Evolutionary conservation across 192 early-diverging fungal species (phyloP).

Genomic region (Coemansia sp.): DNA sequence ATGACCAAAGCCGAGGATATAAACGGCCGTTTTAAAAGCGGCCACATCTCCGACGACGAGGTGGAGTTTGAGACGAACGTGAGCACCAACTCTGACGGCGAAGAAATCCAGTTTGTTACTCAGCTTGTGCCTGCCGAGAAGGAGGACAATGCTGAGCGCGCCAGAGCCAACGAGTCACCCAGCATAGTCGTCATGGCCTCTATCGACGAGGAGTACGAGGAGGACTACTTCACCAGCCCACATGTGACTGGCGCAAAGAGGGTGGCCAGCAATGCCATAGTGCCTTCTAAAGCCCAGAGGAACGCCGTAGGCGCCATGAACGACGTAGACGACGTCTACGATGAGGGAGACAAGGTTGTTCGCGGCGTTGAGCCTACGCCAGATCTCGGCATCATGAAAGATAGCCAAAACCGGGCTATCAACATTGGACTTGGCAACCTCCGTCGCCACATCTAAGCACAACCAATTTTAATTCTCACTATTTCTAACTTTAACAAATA

Average conservation of each 20-base stretch:
- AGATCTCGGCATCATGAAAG: slow-evolving; percentile 33
- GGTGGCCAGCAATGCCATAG: background rate
- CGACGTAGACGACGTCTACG: slow-evolving; percentile 1
- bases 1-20: background rate
- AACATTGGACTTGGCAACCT: slow-evolving; percentile 50
- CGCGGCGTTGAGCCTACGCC: slow-evolving; percentile 32
- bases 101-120: slow-evolving; percentile 37
- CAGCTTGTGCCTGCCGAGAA: slow-evolving; percentile 26
- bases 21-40: slow-evolving; percentile 9
- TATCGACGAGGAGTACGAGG: slow-evolving; percentile 46
- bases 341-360: slow-evolving; percentile 17
- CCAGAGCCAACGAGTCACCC: slow-evolving; percentile 27
- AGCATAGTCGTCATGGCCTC: slow-evolving; percentile 42
- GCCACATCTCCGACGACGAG: slow-evolving; percentile 15
- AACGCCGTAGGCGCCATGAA: slow-evolving; percentile 2
- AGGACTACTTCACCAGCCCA: slow-evolving; percentile 27
- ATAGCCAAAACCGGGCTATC: slow-evolving; percentile 48
- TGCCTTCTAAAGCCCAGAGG: slow-evolving; percentile 9
- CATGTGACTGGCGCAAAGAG: background rate
- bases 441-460: slow-evolving; percentile 30
- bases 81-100: slow-evolving; percentile 38
- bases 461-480: background rate
- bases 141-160: slow-evolving; percentile 9
- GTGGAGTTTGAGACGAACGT: slow-evolving; percentile 28
- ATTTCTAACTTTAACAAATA: slow-evolving; percentile 1